A percentile compares a stretch with the other conserved stretches of the same genome.
These are phyloP conservation scores for Rhizophlyctis rosea DNA, from an alignment of 192 early-diverging fungal species.

Conservation along the genomic window DNA sequence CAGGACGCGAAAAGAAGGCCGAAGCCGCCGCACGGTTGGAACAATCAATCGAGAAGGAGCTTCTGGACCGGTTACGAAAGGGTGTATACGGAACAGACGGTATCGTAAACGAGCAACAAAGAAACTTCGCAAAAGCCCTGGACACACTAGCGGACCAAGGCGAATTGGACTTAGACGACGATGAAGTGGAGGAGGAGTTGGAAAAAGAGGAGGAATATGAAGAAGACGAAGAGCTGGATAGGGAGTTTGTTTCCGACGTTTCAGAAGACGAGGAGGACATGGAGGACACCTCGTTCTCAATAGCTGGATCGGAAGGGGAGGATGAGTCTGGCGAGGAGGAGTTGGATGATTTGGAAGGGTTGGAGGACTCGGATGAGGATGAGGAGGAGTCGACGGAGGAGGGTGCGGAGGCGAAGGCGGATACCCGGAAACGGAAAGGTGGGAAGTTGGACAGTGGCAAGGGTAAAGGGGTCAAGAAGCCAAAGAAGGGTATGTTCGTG, in stretches of 20 bases:
- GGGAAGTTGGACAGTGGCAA: background rate
- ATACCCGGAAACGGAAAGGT: background rate
- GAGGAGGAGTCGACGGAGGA: slow-evolving; percentile 8
- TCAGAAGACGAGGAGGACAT: slow-evolving; percentile 39
- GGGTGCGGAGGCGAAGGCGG: slow-evolving; percentile 3
- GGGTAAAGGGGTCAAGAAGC: slow-evolving; percentile 2
- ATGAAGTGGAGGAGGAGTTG: slow-evolving; percentile 40
- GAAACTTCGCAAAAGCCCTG: slow-evolving; percentile 84
- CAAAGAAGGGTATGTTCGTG: slow-evolving; percentile 2
- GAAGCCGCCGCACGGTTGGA: slow-evolving; percentile 89
- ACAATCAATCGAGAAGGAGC: slow-evolving; percentile 91
- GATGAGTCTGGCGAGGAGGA: slow-evolving; percentile 38
- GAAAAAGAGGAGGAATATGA: slow-evolving; percentile 33
- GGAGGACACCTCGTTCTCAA: slow-evolving; percentile 22
- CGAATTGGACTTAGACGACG: slow-evolving; percentile 35
- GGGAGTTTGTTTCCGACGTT: slow-evolving; percentile 54
- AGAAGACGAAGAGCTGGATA: slow-evolving; percentile 40
- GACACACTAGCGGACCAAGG: slow-evolving; percentile 52
- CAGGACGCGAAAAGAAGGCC: slow-evolving; percentile 81
- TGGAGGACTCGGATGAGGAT: background rate
- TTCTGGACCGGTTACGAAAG: slow-evolving; percentile 84
- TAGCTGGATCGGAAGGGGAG: slow-evolving; percentile 19
- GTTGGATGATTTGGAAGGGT: slow-evolving; percentile 11
- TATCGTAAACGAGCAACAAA: slow-evolving; percentile 90
- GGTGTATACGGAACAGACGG: slow-evolving; percentile 90